Conservation (phyloP, 768 basidiomycete genomes). For the Cubamyces lactineus region DNA sequence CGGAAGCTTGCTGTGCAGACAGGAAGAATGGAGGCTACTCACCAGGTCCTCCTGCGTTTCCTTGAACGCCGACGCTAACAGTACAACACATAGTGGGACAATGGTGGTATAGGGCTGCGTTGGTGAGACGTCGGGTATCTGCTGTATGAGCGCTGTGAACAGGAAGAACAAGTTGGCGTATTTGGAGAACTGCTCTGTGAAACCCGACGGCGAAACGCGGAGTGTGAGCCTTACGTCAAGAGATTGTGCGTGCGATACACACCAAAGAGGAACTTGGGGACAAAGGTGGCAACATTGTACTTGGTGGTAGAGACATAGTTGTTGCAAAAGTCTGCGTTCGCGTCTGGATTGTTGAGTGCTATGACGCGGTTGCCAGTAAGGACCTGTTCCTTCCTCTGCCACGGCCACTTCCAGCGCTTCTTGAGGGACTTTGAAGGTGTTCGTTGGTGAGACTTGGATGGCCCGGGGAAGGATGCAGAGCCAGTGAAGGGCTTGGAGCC, state of each 20-base stretch:
- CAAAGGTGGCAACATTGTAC: conserved; percentile 85
- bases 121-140: conserved; percentile 97
- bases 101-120: conserved; percentile 96
- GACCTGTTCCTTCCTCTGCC: conserved; percentile 72
- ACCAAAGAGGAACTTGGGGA: conserved; percentile 95
- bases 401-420: conserved; percentile 80
- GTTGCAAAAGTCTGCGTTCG: conserved; percentile 67
- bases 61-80: conserved; percentile 94
- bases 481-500: conserved; percentile 31
- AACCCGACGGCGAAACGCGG: conserved; percentile 13
- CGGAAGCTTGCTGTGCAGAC: background rate
- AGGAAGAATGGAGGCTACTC: conserved; percentile 35
- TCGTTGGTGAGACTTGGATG: conserved; percentile 29
- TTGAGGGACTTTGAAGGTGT: conserved; percentile 24
- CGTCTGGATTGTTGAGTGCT: conserved; percentile 73
- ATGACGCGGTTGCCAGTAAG: conserved; percentile 77
- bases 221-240: background rate
- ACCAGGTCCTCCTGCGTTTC: conserved; percentile 95
- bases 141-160: conserved; percentile 96
- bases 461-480: conserved; percentile 45
- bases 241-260: conserved; percentile 28
- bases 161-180: conserved; percentile 99
- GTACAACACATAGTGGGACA: conserved; percentile 82
- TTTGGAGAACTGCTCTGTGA: conserved; percentile 94
- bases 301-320: conserved; percentile 96